Base-by-base conservation (phyloP, 805 yeast genomes). In the Sugiyamaella lignohabitans region DNA sequence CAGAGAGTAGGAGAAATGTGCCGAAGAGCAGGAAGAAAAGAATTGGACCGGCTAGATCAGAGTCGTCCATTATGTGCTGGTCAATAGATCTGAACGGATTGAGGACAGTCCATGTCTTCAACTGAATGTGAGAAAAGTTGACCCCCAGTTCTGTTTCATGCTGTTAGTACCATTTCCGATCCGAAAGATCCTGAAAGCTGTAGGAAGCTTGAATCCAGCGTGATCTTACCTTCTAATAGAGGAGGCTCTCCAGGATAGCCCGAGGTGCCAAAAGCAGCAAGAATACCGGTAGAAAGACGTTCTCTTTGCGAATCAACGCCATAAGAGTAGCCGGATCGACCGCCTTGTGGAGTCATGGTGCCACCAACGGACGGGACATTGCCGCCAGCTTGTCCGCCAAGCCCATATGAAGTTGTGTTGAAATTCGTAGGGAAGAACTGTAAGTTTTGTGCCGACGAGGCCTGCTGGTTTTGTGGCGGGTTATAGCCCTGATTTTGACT, bases 181-280 rank as follows among this genome's bases (percentile, higher is more conserved):
- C n/a, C n/a, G n/a, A n/a, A n/a, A n/a, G n/a, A n/a, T n/a, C n/a
- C n/a, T n/a, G n/a, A n/a, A n/a, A n/a, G n/a, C 32, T 14, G 32
- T 14, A 8, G 32, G 32, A 27, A 14, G 32, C 32, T 8, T 27
- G 32, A 8, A 14, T 27, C 11, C 11, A 14, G 32, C 11, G 8
- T 8, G 32, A 27, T 8, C 40, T n/a, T 21, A 58, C 62, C 63
- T 62, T 93, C 95, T 43, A 93, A 69, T 40, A 93, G 70, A 2
- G 97, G 88, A 0, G 95, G 89, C 64, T 93, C 98, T n/a, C 88
- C 91, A 0, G 96, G 81, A 60, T 93, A 93, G 0, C 98, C 98
- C 0, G 84, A 73, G 0, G 96, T 84, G 1, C 96, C 86, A 59
- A 93, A 82, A 0, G 98, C 98, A 3, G 96, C 95, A 3, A 94